Base-by-base conservation (phyloP, 2,329 filamentous ascomycete genomes). In the Neopestalotiopsis rosae region DNA sequence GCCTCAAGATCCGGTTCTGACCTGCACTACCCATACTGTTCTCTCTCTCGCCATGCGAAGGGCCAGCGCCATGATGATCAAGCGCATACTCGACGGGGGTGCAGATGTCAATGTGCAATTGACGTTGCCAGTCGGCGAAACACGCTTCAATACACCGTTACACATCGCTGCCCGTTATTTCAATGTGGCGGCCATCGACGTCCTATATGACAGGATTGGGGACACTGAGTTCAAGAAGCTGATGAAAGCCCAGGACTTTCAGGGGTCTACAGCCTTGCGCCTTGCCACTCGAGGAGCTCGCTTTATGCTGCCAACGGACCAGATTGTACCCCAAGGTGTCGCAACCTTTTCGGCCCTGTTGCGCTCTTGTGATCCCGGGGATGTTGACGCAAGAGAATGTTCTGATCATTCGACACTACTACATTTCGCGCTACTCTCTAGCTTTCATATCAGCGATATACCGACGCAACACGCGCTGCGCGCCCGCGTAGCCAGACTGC, bases 31-130 rank as follows among this genome's bases (percentile, higher is more conserved):
- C 2, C 17, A 58, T 20, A 58, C 56, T 58, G 56, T 58, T 58
- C 56, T 58, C n/a, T 58, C 56, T 58, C 56, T 58, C 17, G 56
- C 56, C 56, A 58, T 58, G 5, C 56, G 56, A 24, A 58, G 56
- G 56, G 20, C 56, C 56, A 30, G 56, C 56, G 56, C 56, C 2
- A 30, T 20, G 56, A 58, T 30, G 56, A 58, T 58, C n/a, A 12
- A 58, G 56, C 56, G 56, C 20, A 17, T 58, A 14, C 56, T 58
- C 24, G 56, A 58, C 24, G 56, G 56, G 5, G 56, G 56, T 58
- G 56, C 56, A 58, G 56, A 58, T 58, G 28, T 20, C 20, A 17
- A 58, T 58, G 6, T 58, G 24, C 56, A 30, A 58, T 58, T 58
- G 20, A 20, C 20, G 20, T 20, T 20, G 12, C 6, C 56, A 17